These are phyloP conservation scores for Aspergillus uvarum DNA, from an alignment of 2,329 filamentous ascomycete species.

Conservation along the genomic window DNA sequence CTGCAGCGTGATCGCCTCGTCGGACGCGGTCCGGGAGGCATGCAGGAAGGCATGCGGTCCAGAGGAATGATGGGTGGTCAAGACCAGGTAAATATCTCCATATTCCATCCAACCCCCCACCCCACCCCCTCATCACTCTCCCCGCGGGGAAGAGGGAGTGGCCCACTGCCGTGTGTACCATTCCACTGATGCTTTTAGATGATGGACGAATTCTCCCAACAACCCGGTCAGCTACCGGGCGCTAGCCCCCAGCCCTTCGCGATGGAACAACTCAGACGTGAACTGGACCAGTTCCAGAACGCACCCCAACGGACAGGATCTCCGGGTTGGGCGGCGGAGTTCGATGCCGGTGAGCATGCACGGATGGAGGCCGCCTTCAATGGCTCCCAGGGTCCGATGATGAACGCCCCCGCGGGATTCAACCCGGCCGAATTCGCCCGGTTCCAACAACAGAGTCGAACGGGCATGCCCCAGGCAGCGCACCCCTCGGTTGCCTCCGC, in stretches of 20 bases:
- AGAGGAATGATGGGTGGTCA: constrained; percentile 67
- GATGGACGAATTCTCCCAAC: constrained; percentile 91
- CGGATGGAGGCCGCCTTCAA: constrained; percentile 72
- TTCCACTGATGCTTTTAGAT: constrained; percentile 55
- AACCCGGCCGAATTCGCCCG: constrained; percentile 81
- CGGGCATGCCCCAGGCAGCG: constrained; percentile 56
- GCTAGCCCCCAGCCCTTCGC: constrained; percentile 59
- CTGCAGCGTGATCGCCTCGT: constrained; percentile 87
- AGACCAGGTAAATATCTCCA: constrained; percentile 59
- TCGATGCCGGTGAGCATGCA: constrained; percentile 62
- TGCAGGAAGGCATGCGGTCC: constrained; percentile 76
- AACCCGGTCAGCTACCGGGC: constrained; percentile 62
- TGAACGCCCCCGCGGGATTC: constrained; percentile 60
- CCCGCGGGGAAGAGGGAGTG: constrained; percentile 7
- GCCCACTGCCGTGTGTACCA: background rate
- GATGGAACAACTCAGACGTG: constrained; percentile 66
- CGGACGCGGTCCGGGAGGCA: constrained; percentile 67
- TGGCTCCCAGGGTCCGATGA: constrained; percentile 47
- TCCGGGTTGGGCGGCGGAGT: constrained; percentile 64
- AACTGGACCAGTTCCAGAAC: constrained; percentile 56
- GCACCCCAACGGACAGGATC: constrained; percentile 53
- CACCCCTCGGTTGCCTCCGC: constrained; percentile 54
- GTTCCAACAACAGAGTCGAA: constrained; percentile 73
- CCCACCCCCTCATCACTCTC: background rate
- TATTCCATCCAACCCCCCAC: too few relatives aligned